phyloP scores from a whole-genome alignment of 768 basidiomycete species.

The Sutorius australiensis region DNA sequence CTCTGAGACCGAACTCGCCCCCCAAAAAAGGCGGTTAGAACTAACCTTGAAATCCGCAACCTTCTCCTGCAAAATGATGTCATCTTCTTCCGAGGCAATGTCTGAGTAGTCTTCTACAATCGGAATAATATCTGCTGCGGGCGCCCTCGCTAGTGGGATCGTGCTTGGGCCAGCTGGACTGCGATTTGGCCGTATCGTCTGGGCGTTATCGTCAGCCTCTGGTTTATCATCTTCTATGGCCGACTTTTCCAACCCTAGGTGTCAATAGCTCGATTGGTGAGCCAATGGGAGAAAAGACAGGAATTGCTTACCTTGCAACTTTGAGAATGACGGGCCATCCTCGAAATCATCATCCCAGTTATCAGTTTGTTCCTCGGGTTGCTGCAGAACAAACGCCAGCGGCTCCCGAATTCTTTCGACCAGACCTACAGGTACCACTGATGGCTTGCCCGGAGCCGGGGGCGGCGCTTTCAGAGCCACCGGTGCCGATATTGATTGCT shows the following conservation, averaged over 20 bases:
- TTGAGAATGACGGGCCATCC: constrained; percentile 84
- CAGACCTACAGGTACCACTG: constrained; percentile 27
- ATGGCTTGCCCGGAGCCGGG: constrained; percentile 17
- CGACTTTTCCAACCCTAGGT: constrained; percentile 59
- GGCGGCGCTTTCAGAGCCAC: constrained; percentile 22
- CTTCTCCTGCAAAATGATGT: constrained; percentile 65
- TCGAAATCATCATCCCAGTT: constrained; percentile 99
- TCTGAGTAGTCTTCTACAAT: constrained; percentile 94
- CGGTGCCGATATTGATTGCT: constrained; percentile 34
- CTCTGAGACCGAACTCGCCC: neutral
- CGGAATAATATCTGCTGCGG: constrained; percentile 56
- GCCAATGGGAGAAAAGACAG: neutral
- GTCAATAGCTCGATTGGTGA: neutral
- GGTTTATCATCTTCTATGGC: constrained; percentile 52
- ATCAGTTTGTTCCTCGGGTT: constrained; percentile 84
- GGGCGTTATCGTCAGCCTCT: constrained; percentile 67
- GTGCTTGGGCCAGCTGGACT: constrained; percentile 57
- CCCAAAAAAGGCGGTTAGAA: neutral
- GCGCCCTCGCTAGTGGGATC: constrained; percentile 56
- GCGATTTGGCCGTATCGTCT: constrained; percentile 72
- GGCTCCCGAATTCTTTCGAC: constrained; percentile 48
- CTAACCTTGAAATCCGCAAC: constrained; percentile 80
- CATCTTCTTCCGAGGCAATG: constrained; percentile 75
- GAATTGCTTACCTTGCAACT: constrained; percentile 54
- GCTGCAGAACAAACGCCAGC: constrained; percentile 59